Evolutionary conservation across 202 grass and related monocot species (phyloP).

Genomic region (Zoysia matrella): DNA sequence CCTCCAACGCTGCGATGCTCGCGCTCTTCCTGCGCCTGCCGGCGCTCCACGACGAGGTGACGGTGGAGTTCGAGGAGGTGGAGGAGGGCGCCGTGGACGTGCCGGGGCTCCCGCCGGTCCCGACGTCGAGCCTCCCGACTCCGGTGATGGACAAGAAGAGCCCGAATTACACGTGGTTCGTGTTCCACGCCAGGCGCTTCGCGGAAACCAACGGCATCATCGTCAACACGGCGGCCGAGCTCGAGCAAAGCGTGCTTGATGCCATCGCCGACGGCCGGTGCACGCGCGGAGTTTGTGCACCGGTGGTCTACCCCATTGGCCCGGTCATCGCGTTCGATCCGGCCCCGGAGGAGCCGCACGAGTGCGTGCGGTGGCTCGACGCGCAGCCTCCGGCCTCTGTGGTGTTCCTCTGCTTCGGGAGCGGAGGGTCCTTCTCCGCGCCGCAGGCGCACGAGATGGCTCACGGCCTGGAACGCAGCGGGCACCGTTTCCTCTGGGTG

Average conservation of each 20-base stretch:
- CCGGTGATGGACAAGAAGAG: conserved; percentile 27
- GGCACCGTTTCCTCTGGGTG: not conserved
- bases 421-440: not conserved
- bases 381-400: conserved; percentile 36
- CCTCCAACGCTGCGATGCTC: conserved; percentile 31
- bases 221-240: conserved; percentile 42
- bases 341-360: not conserved
- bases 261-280: conserved; percentile 23
- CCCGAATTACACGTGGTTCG: conserved; percentile 16
- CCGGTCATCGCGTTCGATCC: conserved; percentile 17
- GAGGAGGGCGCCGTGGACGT: conserved; percentile 28
- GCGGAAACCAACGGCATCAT: conserved; percentile 48
- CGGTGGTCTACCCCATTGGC: conserved; percentile 30
- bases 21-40: conserved; percentile 52
- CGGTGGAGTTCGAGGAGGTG: not conserved
- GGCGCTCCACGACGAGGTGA: conserved; percentile 9
- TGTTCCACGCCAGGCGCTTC: conserved; percentile 42
- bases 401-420: conserved; percentile 55
- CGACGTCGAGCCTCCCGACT: not conserved
- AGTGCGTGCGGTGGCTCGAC: conserved; percentile 48
- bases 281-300: not conserved
- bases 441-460: conserved; percentile 32
- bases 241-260: conserved; percentile 32
- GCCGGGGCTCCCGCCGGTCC: conserved; percentile 43
- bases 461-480: conserved; percentile 28